A percentile compares a stretch with the other conserved stretches of the same genome.
phyloP scores from a whole-genome alignment of 148 eudicot genomes.

The Camellia sinensis region DNA sequence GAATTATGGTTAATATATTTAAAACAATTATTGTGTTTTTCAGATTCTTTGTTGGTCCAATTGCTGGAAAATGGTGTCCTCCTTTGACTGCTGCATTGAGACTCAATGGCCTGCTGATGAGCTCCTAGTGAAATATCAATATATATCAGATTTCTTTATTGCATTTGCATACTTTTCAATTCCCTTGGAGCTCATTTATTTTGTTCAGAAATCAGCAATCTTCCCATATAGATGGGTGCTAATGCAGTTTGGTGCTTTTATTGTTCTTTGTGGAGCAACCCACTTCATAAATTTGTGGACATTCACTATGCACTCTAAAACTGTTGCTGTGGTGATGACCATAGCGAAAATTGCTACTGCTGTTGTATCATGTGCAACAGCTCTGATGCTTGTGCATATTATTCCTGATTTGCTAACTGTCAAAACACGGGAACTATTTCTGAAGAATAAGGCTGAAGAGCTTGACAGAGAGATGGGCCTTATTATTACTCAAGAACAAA shows the following conservation, averaged over 20 bases:
- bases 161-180: constrained; percentile 93
- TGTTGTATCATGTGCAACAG: constrained; percentile 81
- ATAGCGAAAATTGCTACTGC: constrained; percentile 76
- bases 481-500: constrained; percentile 81
- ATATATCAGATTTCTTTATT: constrained; percentile 83
- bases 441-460: constrained; percentile 79
- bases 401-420: constrained; percentile 86
- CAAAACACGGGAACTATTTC: constrained; percentile 66
- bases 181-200: constrained; percentile 88
- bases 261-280: constrained; percentile 86
- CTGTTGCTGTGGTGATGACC: constrained; percentile 88
- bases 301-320: constrained; percentile 66
- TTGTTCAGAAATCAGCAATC: constrained; percentile 80
- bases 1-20: not conserved
- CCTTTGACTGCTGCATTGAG: constrained; percentile 56
- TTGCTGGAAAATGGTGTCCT: constrained; percentile 60
- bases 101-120: constrained; percentile 76
- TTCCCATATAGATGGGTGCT: constrained; percentile 96
- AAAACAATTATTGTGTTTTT: constrained; percentile 5
- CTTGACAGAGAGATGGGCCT: constrained; percentile 91
- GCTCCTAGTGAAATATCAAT: constrained; percentile 78
- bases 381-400: constrained; percentile 83
- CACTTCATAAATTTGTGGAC: constrained; percentile 92
- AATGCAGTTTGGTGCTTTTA: constrained; percentile 92
- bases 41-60: constrained; percentile 31